phyloP scores from a whole-genome alignment of 139 green algal genomes.

The Chlorella sp. region DNA sequence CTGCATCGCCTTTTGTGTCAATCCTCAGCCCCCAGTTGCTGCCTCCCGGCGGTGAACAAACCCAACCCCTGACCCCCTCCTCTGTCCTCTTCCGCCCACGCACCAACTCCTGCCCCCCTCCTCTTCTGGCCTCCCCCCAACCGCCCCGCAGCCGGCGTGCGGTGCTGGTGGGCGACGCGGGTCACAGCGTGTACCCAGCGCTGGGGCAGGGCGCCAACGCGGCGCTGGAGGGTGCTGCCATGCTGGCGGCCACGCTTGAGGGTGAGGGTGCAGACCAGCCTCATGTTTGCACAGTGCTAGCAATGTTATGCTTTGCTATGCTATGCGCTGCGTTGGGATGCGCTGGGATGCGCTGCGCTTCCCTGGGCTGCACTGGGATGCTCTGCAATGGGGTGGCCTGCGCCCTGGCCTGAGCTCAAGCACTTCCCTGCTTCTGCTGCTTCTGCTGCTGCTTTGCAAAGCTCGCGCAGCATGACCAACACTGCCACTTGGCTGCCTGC shows the following conservation, averaged over 20 bases:
- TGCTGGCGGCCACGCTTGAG: conserved; percentile 55
- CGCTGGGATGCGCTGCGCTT: not conserved
- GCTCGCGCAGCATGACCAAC: too few species aligned
- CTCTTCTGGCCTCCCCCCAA: not conserved
- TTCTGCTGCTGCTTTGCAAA: too few species aligned
- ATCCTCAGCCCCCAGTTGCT: too few species aligned
- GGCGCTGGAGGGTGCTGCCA: conserved; percentile 60
- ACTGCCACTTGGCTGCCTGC: not conserved
- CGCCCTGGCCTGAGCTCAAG: too few species aligned
- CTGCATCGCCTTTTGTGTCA: too few species aligned
- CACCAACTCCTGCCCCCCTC: not conserved
- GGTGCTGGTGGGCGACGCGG: conserved; percentile 71
- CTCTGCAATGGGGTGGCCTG: too few species aligned
- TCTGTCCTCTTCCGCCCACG: not conserved
- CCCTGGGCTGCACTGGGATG: not conserved
- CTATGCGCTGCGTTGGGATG: not conserved
- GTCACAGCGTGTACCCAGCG: conserved; percentile 68
- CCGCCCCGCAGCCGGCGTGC: conserved; percentile 15
- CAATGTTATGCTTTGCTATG: too few species aligned
- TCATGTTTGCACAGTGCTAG: too few species aligned
- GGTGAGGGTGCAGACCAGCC: not conserved
- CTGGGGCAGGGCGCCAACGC: conserved; percentile 74
- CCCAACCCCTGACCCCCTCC: too few species aligned
- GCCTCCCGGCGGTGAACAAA: too few species aligned
- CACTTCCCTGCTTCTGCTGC: too few species aligned